A percentile compares a stretch with the other conserved stretches of the same genome.
Evolutionary conservation across 305 asterid species (phyloP).

Genomic region (Solanum hybrid): DNA sequence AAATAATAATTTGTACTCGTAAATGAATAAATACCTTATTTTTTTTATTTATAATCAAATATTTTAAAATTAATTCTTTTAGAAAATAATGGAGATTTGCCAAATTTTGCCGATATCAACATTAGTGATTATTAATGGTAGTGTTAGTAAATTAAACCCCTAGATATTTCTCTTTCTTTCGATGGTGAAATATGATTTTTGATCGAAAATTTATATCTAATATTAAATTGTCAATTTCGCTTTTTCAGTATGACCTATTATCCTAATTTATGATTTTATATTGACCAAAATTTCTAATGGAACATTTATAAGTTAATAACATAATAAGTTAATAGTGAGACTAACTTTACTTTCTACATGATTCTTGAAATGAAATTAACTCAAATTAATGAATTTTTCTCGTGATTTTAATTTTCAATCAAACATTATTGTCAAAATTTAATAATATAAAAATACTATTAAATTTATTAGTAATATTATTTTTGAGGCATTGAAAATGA

Average conservation of each 20-base stretch:
- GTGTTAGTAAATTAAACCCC: background rate
- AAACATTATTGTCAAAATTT: too few species aligned
- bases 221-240: background rate
- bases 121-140: background rate
- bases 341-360: too few species aligned
- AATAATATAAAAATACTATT: background rate
- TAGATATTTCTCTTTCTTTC: background rate
- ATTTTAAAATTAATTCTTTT: too few species aligned
- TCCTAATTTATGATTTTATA: background rate
- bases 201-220: background rate
- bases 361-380: background rate
- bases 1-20: too few species aligned
- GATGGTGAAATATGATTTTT: background rate
- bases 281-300: accelerated
- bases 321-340: too few species aligned
- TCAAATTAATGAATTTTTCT: too few species aligned
- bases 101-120: background rate
- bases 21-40: background rate
- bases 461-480: background rate
- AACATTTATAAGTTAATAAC: background rate
- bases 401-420: background rate
- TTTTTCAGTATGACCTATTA: background rate
- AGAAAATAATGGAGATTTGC: background rate
- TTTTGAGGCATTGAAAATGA: background rate
- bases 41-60: too few species aligned